These are phyloP conservation scores for Magnusiomyces tetraspermus DNA, from an alignment of 1,139 yeast genomes.

Conservation along the genomic window DNA sequence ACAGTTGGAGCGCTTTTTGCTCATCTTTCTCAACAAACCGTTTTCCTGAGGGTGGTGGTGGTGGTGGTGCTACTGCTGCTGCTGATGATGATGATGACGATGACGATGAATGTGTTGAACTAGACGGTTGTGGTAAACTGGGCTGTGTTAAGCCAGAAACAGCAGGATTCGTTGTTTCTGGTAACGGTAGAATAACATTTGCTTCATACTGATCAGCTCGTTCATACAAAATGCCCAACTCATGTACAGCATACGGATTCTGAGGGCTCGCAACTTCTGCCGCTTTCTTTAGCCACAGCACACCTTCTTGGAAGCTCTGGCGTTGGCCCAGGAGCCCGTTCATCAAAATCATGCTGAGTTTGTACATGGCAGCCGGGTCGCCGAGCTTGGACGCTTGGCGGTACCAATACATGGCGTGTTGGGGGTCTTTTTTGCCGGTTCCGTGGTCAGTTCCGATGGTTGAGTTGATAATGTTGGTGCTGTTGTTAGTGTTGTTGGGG, in stretches of 20 bases:
- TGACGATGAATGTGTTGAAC: conserved; percentile 20
- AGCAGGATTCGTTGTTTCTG: conserved; percentile 11
- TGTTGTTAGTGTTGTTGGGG: no score
- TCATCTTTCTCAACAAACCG: no score
- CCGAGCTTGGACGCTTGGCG: conserved; percentile 49
- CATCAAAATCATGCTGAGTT: conserved; percentile 46
- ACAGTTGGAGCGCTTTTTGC: conserved; percentile 56
- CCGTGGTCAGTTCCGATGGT: no score
- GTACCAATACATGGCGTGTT: conserved; percentile 45
- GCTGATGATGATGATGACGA: no score
- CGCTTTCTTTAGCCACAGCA: conserved; percentile 50
- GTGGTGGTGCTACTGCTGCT: no score
- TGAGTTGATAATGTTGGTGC: no score
- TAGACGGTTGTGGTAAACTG: no score
- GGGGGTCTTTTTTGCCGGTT: conserved; percentile 27
- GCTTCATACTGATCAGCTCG: conserved; percentile 40
- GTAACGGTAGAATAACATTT: conserved; percentile 38
- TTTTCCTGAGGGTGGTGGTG: no score
- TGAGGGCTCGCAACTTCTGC: conserved; percentile 37
- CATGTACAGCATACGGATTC: conserved; percentile 49
- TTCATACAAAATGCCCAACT: conserved; percentile 64
- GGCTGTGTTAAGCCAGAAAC: no score
- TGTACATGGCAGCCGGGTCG: no score
- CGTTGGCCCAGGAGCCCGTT: conserved; percentile 41
- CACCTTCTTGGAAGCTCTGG: conserved; percentile 40